Conservation (phyloP, 2,329 filamentous ascomycete genomes). For the Emmonsiellopsis sp. region DNA sequence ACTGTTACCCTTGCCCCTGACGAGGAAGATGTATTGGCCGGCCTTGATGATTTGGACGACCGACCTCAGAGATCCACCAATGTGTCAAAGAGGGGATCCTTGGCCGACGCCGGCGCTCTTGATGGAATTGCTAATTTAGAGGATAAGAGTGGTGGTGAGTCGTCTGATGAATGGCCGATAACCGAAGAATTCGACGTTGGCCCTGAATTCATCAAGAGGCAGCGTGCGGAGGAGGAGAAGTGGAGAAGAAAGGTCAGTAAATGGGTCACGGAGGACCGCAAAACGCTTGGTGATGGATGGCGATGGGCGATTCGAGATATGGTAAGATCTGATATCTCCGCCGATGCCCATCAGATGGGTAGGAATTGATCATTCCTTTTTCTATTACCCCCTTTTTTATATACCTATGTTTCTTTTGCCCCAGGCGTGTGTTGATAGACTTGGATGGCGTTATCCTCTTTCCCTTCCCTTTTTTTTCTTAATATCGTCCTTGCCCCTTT, state of each 20-base stretch:
- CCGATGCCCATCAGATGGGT: background rate
- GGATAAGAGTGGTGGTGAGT: constrained; percentile 35
- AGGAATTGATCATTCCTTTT: background rate
- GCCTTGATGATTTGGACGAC: constrained; percentile 86
- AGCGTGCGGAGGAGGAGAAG: constrained; percentile 81
- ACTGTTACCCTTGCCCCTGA: constrained; percentile 51
- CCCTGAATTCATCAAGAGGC: constrained; percentile 80
- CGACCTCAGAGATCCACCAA: constrained; percentile 21
- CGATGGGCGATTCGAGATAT: constrained; percentile 60
- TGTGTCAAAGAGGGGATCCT: constrained; percentile 1
- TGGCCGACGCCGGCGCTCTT: constrained; percentile 15
- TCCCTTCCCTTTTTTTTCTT: background rate
- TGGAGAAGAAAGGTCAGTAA: constrained; percentile 82
- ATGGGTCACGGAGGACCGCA: constrained; percentile 60
- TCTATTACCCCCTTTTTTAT: background rate
- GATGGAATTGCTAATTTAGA: constrained; percentile 23
- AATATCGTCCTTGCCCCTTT: background rate
- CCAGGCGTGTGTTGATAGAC: background rate
- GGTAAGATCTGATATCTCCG: constrained; percentile 20
- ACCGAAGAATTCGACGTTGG: constrained; percentile 97
- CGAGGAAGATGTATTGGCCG: constrained; percentile 88
- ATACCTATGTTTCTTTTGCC: background rate
- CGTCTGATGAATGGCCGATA: constrained; percentile 67
- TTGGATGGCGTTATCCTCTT: background rate
- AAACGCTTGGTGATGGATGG: constrained; percentile 48